These are phyloP conservation scores for Gossypium rotundifolium DNA, from an alignment of 345 rosid species.

Conservation along the genomic window DNA sequence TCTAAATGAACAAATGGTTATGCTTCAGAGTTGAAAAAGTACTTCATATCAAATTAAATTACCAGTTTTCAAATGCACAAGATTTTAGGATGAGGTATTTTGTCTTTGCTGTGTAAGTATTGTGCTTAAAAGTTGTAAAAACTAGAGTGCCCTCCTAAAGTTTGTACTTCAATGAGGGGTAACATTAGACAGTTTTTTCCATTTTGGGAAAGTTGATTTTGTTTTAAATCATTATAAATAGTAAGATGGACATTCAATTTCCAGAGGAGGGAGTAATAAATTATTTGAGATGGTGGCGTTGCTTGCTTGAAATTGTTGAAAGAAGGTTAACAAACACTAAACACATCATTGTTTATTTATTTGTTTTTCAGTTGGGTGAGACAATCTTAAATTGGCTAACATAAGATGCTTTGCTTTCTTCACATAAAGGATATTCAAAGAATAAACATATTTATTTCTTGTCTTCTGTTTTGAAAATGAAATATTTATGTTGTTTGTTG, in stretches of 20 bases:
- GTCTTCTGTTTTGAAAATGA: background rate
- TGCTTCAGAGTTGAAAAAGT: background rate
- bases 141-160: background rate
- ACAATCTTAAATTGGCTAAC: background rate
- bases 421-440: background rate
- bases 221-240: background rate
- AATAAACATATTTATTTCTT: background rate
- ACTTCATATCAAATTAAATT: background rate
- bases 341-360: background rate
- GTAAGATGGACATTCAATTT: background rate
- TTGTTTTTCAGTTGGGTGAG: background rate
- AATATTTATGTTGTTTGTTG: constrained; percentile 8
- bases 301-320: background rate
- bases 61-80: background rate
- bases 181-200: background rate
- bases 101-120: background rate
- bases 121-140: background rate
- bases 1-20: background rate
- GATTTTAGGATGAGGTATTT: background rate
- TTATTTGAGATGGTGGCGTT: background rate
- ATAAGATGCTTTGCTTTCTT: background rate
- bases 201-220: background rate
- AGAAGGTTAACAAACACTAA: background rate
- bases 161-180: background rate
- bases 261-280: background rate